These are phyloP conservation scores for Bryum argenteum DNA, from an alignment of 225 moss, liverwort and hornwort genomes.

Conservation along the genomic window DNA sequence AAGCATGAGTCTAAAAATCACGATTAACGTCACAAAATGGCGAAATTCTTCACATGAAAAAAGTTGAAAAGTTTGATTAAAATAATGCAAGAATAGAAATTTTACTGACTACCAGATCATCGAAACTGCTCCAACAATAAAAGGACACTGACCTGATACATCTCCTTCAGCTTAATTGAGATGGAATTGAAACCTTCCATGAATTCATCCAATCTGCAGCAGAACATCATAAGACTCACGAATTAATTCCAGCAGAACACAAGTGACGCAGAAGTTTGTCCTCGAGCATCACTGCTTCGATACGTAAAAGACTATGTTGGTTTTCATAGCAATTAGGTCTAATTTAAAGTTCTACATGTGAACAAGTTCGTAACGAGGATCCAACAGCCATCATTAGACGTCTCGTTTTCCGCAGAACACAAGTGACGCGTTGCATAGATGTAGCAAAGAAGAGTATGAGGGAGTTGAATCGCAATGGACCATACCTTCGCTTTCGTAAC, in stretches of 20 bases:
- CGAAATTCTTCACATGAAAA: neutral
- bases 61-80: neutral
- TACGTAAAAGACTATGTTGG: neutral
- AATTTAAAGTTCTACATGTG: neutral
- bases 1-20: neutral
- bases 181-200: constrained; percentile 98
- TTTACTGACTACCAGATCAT: neutral
- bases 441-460: constrained; percentile 12
- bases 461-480: neutral
- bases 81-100: constrained; percentile 17
- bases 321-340: constrained; percentile 13
- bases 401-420: constrained; percentile 2
- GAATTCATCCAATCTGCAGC: constrained; percentile 87
- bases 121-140: constrained; percentile 5
- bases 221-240: constrained; percentile 12
- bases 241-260: neutral
- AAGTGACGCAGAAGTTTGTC: neutral
- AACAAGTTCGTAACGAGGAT: neutral
- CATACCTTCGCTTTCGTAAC: constrained; percentile 79
- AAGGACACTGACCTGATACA: constrained; percentile 79
- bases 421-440: constrained; percentile 19
- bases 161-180: constrained; percentile 96
- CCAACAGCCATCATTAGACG: constrained; percentile 16
- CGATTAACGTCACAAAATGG: neutral
- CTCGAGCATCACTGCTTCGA: constrained; percentile 15